These are phyloP conservation scores for Nakaseomyces uthaithaninus DNA, from an alignment of 1,139 yeast species.

Conservation along the genomic window DNA sequence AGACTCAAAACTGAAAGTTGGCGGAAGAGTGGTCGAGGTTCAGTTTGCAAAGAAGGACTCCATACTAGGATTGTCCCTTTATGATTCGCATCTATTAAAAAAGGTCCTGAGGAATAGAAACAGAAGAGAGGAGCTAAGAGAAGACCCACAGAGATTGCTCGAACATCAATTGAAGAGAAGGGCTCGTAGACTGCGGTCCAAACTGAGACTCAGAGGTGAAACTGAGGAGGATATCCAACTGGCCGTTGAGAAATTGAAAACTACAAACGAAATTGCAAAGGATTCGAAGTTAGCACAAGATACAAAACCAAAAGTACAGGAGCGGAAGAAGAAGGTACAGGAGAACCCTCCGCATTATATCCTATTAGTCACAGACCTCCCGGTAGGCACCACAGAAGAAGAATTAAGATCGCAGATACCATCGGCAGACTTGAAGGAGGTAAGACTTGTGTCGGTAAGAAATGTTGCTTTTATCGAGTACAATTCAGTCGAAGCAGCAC, in stretches of 20 bases:
- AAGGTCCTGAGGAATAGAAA: constrained; percentile 18
- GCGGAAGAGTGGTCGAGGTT: constrained; percentile 47
- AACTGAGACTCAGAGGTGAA: constrained; percentile 19
- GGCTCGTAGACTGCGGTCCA: constrained; percentile 21
- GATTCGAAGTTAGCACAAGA: constrained; percentile 9
- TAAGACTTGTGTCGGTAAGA: constrained; percentile 58
- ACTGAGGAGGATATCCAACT: constrained; percentile 14
- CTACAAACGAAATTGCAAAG: neutral
- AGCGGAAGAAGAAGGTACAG: constrained; percentile 30
- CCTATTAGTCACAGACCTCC: constrained; percentile 60
- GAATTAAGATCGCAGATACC: constrained; percentile 35
- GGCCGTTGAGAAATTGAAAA: constrained; percentile 11
- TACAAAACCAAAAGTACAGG: constrained; percentile 21
- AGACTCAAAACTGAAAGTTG: constrained; percentile 38
- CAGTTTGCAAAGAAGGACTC: constrained; percentile 36
- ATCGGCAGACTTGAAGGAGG: constrained; percentile 49
- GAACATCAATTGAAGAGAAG: constrained; percentile 22
- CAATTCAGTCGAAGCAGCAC: constrained; percentile 45
- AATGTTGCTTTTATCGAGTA: constrained; percentile 79
- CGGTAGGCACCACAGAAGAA: constrained; percentile 39
- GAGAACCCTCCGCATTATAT: constrained; percentile 56
- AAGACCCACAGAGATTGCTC: constrained; percentile 13
- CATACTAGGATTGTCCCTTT: constrained; percentile 17
- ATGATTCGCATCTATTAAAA: constrained; percentile 16
- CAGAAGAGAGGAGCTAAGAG: constrained; percentile 13